Percentiles rank a stretch among this genome's conserved stretches.
Evolutionary conservation across 139 green algal species (phyloP).

Genomic region (Cymbomonas tetramitiformis): DNA sequence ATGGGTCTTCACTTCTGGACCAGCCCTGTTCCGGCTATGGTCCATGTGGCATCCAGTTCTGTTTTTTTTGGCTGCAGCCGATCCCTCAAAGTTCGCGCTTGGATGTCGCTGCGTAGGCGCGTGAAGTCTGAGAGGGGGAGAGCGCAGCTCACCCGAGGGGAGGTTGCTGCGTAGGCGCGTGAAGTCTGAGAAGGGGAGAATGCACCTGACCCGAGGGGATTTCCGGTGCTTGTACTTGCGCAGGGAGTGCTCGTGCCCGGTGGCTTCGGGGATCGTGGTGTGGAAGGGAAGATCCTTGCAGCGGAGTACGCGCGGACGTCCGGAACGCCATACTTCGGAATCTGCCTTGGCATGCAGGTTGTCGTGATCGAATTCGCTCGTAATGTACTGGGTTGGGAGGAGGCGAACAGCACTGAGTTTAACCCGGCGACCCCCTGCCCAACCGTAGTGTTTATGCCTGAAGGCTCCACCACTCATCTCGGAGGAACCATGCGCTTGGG

Average conservation of each 20-base stretch:
- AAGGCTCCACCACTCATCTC: conserved; percentile 76
- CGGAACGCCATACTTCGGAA: conserved; percentile 81
- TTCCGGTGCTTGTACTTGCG: too few species aligned
- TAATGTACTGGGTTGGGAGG: conserved; percentile 60
- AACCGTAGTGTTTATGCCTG: conserved; percentile 94
- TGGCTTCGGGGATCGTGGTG: conserved; percentile 76
- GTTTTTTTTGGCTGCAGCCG: too few species aligned
- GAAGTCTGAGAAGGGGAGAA: too few species aligned
- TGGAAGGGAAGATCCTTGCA: conserved; percentile 87
- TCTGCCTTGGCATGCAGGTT: conserved; percentile 96
- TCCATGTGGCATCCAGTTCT: too few species aligned
- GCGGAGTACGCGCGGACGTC: conserved; percentile 68
- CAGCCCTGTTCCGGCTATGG: too few species aligned
- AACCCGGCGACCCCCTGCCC: conserved; percentile 52
- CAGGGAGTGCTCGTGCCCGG: conserved; percentile 89
- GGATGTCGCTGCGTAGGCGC: too few species aligned
- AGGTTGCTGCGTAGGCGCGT: too few species aligned
- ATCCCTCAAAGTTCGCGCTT: too few species aligned
- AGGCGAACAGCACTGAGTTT: conserved; percentile 85
- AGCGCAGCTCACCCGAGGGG: too few species aligned
- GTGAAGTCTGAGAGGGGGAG: too few species aligned
- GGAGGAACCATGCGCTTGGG: conserved; percentile 96
- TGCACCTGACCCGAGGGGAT: too few species aligned
- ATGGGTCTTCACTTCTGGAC: too few species aligned
- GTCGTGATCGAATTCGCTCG: conserved; percentile 96